phyloP scores from a whole-genome alignment of 2,329 filamentous ascomycete genomes.

The Xylariaceae sp. region DNA sequence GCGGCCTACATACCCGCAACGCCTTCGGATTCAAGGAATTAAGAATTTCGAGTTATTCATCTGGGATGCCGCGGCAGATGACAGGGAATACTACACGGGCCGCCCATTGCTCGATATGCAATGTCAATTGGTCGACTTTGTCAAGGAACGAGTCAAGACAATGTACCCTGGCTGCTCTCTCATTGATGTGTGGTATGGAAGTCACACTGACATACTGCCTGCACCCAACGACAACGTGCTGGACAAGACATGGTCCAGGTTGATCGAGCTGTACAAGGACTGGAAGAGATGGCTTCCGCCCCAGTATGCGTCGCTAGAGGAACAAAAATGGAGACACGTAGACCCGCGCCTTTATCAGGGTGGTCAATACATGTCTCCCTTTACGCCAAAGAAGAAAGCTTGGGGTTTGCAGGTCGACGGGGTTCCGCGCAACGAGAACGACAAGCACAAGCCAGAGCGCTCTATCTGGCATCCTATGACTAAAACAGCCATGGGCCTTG shows the following conservation, averaged over 20 bases:
- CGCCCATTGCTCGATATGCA: constrained; percentile 44
- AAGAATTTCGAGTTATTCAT: constrained; percentile 48
- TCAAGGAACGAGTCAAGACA: constrained; percentile 30
- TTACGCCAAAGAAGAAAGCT: background rate
- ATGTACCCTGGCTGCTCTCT: constrained; percentile 37
- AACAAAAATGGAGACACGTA: constrained; percentile 40
- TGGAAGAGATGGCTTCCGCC: constrained; percentile 38
- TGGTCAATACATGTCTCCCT: constrained; percentile 9
- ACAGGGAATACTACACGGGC: constrained; percentile 17
- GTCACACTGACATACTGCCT: constrained; percentile 25
- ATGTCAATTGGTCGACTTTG: constrained; percentile 38
- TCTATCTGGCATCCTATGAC: constrained; percentile 49
- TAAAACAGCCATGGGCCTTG: constrained; percentile 18
- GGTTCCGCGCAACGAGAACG: constrained; percentile 24
- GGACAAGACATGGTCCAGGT: constrained; percentile 41
- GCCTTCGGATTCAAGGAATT: constrained; percentile 23
- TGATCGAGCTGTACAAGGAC: constrained; percentile 35
- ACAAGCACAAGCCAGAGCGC: constrained; percentile 29
- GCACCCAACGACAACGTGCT: constrained; percentile 34
- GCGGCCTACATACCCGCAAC: constrained; percentile 42
- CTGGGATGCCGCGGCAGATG: constrained; percentile 45
- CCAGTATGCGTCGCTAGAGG: constrained; percentile 23
- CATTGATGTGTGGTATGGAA: constrained; percentile 45
- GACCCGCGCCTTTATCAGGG: constrained; percentile 16
- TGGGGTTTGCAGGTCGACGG: constrained; percentile 1